Conservation (phyloP, 306 rosid genomes). For the Hippophae gyantsensis region DNA sequence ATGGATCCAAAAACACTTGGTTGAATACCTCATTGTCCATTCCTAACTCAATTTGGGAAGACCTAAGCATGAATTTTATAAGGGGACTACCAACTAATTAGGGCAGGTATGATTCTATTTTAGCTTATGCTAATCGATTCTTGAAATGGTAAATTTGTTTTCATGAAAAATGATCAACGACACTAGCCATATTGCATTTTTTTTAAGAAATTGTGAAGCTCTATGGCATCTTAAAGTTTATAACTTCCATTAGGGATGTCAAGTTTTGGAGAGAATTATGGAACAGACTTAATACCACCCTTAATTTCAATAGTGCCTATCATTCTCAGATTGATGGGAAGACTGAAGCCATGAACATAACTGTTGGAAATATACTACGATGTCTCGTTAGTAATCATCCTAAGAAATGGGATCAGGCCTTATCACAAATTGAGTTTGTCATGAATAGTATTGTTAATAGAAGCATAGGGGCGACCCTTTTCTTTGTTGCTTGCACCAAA, state of each 20-base stretch:
- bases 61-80: too few species aligned
- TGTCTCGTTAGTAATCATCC: neutral
- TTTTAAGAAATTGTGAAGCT: neutral
- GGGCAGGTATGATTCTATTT: too few species aligned
- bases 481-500: neutral
- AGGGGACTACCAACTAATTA: too few species aligned
- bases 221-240: neutral
- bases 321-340: neutral
- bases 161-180: neutral
- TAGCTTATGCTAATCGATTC: neutral
- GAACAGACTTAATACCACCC: neutral
- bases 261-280: neutral
- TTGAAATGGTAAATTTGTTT: neutral
- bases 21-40: neutral
- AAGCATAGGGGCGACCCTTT: rapidly evolving
- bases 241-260: neutral
- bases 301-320: neutral
- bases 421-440: neutral
- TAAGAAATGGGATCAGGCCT: neutral
- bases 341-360: neutral
- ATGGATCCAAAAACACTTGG: neutral
- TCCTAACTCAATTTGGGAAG: too few species aligned
- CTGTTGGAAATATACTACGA: neutral
- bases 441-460: neutral
- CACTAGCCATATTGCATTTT: neutral